Percentiles rank a stretch among this genome's conserved stretches.
These are phyloP conservation scores for Botrytis galanthina DNA, from an alignment of 2,329 filamentous ascomycete species.

Conservation along the genomic window DNA sequence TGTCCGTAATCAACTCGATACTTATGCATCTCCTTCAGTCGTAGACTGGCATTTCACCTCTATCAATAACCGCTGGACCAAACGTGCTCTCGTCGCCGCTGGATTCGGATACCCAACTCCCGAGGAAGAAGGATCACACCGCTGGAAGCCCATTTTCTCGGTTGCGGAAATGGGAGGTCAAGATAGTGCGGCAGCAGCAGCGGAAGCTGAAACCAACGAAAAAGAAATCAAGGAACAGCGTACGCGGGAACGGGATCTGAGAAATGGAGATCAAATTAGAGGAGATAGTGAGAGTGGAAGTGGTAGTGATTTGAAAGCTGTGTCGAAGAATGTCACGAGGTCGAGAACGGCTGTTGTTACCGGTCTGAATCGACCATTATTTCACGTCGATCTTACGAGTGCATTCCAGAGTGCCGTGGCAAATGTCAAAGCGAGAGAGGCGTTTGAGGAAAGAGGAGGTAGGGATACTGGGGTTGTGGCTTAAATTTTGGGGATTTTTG, in stretches of 20 bases:
- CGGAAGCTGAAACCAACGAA: slow-evolving; percentile 57
- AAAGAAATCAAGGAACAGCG: slow-evolving; percentile 40
- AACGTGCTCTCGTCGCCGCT: slow-evolving; percentile 79
- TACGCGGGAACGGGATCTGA: slow-evolving; percentile 30
- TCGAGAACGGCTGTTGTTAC: slow-evolving; percentile 65
- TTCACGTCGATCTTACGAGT: slow-evolving; percentile 89
- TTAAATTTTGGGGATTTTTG: slow-evolving; percentile 11
- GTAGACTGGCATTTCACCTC: slow-evolving; percentile 97
- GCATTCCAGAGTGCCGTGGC: slow-evolving; percentile 84
- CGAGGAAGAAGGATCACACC: slow-evolving; percentile 45
- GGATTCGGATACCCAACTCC: slow-evolving; percentile 81
- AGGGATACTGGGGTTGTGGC: slow-evolving; percentile 29
- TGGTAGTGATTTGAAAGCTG: slow-evolving; percentile 27
- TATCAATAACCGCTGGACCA: slow-evolving; percentile 92
- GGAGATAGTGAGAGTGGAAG: slow-evolving; percentile 27
- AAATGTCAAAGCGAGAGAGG: slow-evolving; percentile 62
- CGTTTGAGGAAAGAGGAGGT: slow-evolving; percentile 37
- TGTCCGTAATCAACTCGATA: slow-evolving; percentile 88
- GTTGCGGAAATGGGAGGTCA: slow-evolving; percentile 80
- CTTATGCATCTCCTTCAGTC: slow-evolving; percentile 72
- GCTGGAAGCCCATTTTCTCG: slow-evolving; percentile 94
- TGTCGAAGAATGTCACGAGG: slow-evolving; percentile 40
- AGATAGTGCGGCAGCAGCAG: slow-evolving; percentile 65
- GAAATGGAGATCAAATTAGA: slow-evolving; percentile 36
- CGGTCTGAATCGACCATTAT: slow-evolving; percentile 84